Evolutionary conservation across 805 yeast species (phyloP).

Genomic region (Wickerhamiella sorbophila): DNA sequence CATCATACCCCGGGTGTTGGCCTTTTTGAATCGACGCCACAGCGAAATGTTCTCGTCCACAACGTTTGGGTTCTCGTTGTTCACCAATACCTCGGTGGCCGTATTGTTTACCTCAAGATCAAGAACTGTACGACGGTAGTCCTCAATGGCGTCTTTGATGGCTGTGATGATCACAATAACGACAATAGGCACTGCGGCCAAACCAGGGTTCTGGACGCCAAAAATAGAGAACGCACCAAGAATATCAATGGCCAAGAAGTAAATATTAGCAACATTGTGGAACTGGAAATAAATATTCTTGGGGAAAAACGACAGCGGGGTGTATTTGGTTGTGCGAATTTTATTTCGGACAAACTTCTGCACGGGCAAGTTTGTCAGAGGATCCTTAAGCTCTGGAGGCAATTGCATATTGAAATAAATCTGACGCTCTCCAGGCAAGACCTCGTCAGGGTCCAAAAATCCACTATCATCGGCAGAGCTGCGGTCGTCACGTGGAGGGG

Average conservation of each 20-base stretch:
- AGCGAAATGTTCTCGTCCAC: slow-evolving; percentile 37
- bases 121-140: slow-evolving; percentile 47
- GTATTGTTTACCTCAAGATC: slow-evolving; percentile 62
- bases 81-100: slow-evolving; percentile 44
- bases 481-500: not conserved
- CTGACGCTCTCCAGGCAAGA: slow-evolving; percentile 21
- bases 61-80: slow-evolving; percentile 48
- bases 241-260: slow-evolving; percentile 68
- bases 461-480: not conserved
- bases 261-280: slow-evolving; percentile 78
- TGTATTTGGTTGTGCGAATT: slow-evolving; percentile 91
- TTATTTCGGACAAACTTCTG: slow-evolving; percentile 72
- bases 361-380: slow-evolving; percentile 46
- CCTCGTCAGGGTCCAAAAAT: slow-evolving; percentile 1
- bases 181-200: slow-evolving; percentile 70
- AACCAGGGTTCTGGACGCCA: slow-evolving; percentile 59
- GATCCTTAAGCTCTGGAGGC: slow-evolving; percentile 32
- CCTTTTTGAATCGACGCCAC: slow-evolving; percentile 63
- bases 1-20: slow-evolving; percentile 17
- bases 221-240: slow-evolving; percentile 65
- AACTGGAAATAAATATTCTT: slow-evolving; percentile 73
- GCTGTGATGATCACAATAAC: slow-evolving; percentile 67
- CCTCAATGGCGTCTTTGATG: slow-evolving; percentile 67
- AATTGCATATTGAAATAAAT: slow-evolving; percentile 38
- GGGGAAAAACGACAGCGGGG: slow-evolving; percentile 80